phyloP scores from a whole-genome alignment of 2,329 filamentous ascomycete species.

The Drechslerella coelobrocha region DNA sequence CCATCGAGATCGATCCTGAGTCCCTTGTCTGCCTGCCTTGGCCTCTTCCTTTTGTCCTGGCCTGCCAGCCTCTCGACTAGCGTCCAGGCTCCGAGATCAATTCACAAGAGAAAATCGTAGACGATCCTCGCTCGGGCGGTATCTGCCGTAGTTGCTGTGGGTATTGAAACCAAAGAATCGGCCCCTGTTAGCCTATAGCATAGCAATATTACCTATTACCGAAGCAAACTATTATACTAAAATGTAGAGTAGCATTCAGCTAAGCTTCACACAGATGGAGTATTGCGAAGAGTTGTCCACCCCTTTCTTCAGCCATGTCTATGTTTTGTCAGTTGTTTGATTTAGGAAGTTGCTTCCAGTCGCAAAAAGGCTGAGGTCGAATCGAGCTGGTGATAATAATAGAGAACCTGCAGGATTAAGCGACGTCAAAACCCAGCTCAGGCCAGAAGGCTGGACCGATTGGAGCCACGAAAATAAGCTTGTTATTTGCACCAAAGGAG shows the following conservation, averaged over 20 bases:
- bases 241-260: too few species aligned
- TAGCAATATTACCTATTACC: neutral
- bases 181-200: neutral
- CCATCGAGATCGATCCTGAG: constrained; percentile 35
- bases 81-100: neutral
- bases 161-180: neutral
- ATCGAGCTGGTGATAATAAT: constrained; percentile 44
- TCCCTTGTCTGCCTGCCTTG: constrained; percentile 19
- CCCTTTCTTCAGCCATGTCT: constrained; percentile 11
- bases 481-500: constrained; percentile 31
- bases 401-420: constrained; percentile 42
- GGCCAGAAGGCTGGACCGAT: constrained; percentile 44
- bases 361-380: constrained; percentile 29
- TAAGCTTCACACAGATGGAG: constrained; percentile 36
- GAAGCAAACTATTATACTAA: neutral
- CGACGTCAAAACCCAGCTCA: constrained; percentile 42
- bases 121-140: constrained; percentile 36
- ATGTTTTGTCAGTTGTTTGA: constrained; percentile 18
- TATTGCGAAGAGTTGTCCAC: constrained; percentile 19
- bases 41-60: constrained; percentile 22
- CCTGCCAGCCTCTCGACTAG: neutral
- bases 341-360: constrained; percentile 49
- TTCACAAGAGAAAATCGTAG: constrained; percentile 17
- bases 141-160: constrained; percentile 31
- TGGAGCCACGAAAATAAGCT: constrained; percentile 51